Conservation (phyloP, 805 yeast species). For the Maudiozyma serrabonitensis region DNA sequence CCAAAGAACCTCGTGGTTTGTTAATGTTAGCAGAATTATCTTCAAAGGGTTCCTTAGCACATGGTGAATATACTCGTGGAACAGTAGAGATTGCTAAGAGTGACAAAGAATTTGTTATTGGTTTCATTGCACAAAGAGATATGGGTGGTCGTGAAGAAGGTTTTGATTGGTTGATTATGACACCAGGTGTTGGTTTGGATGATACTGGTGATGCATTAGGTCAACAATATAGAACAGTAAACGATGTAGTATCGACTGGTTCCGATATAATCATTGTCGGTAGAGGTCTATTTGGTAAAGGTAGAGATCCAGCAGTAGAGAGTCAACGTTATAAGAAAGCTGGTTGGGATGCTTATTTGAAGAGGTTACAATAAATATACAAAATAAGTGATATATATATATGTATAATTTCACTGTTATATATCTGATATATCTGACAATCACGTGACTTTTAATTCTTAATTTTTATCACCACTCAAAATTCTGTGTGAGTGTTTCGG, state of each 20-base stretch:
- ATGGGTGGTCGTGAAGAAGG: conserved; percentile 80
- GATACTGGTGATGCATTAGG: conserved; percentile 95
- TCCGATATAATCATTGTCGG: conserved; percentile 97
- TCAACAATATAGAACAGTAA: conserved; percentile 91
- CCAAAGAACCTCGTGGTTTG: conserved; percentile 75
- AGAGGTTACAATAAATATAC: conserved; percentile 19
- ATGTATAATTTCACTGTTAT: not conserved
- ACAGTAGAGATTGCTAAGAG: conserved; percentile 85
- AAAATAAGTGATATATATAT: not conserved
- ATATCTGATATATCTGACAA: not conserved
- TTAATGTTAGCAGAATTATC: conserved; percentile 93
- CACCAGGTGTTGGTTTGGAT: conserved; percentile 97
- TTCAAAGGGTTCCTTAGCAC: conserved; percentile 86
- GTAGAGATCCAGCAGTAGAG: conserved; percentile 81
- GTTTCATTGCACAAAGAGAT: conserved; percentile 87
- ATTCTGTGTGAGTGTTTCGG: not conserved
- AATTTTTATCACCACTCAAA: too few relatives aligned
- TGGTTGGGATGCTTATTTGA: conserved; percentile 86
- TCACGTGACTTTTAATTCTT: too few relatives aligned
- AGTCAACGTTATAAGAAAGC: conserved; percentile 85
- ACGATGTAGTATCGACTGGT: conserved; percentile 75
- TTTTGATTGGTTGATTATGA: conserved; percentile 92
- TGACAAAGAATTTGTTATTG: conserved; percentile 86
- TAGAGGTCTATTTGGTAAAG: conserved; percentile 89
- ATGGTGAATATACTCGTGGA: conserved; percentile 78